A percentile compares a stretch with the other conserved stretches of the same genome.
Conservation (phyloP, 2,329 filamentous ascomycete genomes). For the Ceratocystis eucalypticola region DNA sequence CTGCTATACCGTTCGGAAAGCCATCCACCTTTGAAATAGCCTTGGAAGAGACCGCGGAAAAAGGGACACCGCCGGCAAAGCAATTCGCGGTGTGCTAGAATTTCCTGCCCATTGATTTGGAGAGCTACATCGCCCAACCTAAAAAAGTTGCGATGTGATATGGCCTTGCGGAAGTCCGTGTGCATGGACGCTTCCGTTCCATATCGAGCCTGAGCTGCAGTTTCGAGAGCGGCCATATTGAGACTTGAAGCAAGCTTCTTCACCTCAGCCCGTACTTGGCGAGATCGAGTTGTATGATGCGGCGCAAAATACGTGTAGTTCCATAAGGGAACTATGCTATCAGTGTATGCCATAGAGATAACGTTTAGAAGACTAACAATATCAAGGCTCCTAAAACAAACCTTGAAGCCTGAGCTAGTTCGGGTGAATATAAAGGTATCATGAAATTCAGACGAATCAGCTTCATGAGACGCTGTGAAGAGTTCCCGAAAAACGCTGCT, state of each 20-base stretch:
- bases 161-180: constrained; percentile 55
- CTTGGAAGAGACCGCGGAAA: constrained; percentile 79
- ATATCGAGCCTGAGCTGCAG: constrained; percentile 62
- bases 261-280: constrained; percentile 69
- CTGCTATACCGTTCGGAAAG: constrained; percentile 46
- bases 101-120: constrained; percentile 60
- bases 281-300: constrained; percentile 56
- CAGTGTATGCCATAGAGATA: constrained; percentile 67
- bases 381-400: constrained; percentile 52
- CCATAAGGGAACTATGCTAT: constrained; percentile 74
- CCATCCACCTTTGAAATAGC: constrained; percentile 78
- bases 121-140: constrained; percentile 67
- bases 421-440: constrained; percentile 45
- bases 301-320: constrained; percentile 57
- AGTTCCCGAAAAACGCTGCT: constrained; percentile 54
- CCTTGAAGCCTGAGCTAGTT: constrained; percentile 18
- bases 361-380: constrained; percentile 68
- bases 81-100: constrained; percentile 63
- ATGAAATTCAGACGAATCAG: constrained; percentile 40
- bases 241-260: constrained; percentile 69
- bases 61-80: constrained; percentile 79
- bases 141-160: constrained; percentile 57
- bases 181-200: constrained; percentile 50
- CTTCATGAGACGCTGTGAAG: constrained; percentile 43
- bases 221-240: constrained; percentile 58